Evolutionary conservation across 345 rosid genomes (phyloP), one percentile per base, ranked within the genome.

Genomic region (Gossypium mustelinum): DNA sequence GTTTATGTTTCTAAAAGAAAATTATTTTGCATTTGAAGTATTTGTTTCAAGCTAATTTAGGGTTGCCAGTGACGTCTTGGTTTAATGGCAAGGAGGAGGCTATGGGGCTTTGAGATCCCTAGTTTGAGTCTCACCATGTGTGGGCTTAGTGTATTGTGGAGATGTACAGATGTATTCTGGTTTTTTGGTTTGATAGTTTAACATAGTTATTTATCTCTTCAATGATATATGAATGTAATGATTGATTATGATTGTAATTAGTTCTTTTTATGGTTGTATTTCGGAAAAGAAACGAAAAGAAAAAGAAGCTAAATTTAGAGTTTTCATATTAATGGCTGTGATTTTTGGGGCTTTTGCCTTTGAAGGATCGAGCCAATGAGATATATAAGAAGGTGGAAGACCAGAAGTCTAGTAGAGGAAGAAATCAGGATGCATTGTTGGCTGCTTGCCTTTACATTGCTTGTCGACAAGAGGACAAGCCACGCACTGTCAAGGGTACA

Each of bases 361-460:
- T 34, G 79, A 83, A 94, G 99, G 99, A 93, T 79, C 94, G 98
- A 61, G 99, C 99, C 47, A 94, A 94, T 60, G 64, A 59, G 64
- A 60, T 60, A 60, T 60, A 22, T 60, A 60, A 95, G 89, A 91
- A 87, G 86, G 88, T 95, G 74, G 99, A 95, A 82, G 99, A 95
- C 81, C 98, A 93, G 70, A 95, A 95, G 82, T 93, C 99, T 69
- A 95, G 94, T 81, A 93, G 98, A 88, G 99, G 99, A 81, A 93
- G 99, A 83, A 93, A 93, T 81, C 98, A 93, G 86, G 99, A 91
- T 58, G 98, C 97, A 3, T 84, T 95, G 59, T 85, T 93, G 86
- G 99, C 99, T 81, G 99, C 98, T 74, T 95, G 99, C 86, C 84
- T 95, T 65, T 95, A 95, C 86, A 95, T 95, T 77, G 97, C 99